Evolutionary conservation across 495 filamentous ascomycete genomes (phyloP), one percentile per base, ranked within the genome.

Genomic region (Xylaria flabelliformis): DNA sequence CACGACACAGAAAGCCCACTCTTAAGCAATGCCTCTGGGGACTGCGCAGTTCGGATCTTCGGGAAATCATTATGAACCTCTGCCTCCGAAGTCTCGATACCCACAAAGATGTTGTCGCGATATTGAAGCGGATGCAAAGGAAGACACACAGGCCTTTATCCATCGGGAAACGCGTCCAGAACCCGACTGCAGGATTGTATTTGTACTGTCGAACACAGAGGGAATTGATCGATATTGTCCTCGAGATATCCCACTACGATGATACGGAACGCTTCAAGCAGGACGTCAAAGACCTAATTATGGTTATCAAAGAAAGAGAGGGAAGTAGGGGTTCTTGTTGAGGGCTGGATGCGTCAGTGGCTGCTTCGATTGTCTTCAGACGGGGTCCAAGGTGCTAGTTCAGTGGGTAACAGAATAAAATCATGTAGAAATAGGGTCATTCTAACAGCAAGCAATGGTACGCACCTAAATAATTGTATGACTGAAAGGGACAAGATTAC

Each of bases 41-140:
- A 7, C 63, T 72, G 24, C 70, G 53, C 41, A 59, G 70, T 39
- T 72, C 70, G 2, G 70, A 72, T 4, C 70, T 72, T 6, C 50
- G 70, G 34, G 70, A 72, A 56, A 50, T 72, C 41, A 72, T 72
- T 24, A 72, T 72, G 70, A 72, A 72, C 34, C 19, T 41, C 12
- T 65, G 62, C 41, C 70, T 72, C 19, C 66, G 58, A 17, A 72
- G 6, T 41, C 41, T 66, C 2, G 36, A 72, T 32, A 51, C 63
- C 21, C 70, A 72, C 63, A 42, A 24, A 32, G 63, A 72, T 13
- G 70, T 72, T 19, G 51, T 72, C 9, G 0, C 24, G 5, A 64
- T 72, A 15, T 17, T 72, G 41, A 72, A 67, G 42, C 70, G 63
- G 2, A 65, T 72, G 62, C 70, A 72, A 24, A 61, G 42, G 51